Evolutionary conservation across 1,284 basidiomycete species (phyloP), one percentile per base, ranked within the genome.

Genomic region (Sphaerobolus stellatus): DNA sequence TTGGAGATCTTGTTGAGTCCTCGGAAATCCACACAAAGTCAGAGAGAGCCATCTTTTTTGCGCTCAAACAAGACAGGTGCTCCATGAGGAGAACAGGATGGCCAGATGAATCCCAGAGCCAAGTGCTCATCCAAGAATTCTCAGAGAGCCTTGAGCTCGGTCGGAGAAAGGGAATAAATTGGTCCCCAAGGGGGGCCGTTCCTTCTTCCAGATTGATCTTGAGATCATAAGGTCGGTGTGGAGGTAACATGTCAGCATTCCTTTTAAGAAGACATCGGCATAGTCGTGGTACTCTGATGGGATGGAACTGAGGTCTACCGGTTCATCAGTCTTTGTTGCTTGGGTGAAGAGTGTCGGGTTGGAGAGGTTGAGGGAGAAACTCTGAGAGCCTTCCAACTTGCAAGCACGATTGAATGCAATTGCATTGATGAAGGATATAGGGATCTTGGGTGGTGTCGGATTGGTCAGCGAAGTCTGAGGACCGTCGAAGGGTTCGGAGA

Each of bases 91-190:
- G 71, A 73, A 5, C 62, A 69, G 1, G 72, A 75, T 16, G 54
- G 59, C 0, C 67, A 61, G 52, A 76, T 75, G 36, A 67, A 68
- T 22, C 71, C 67, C 27, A 61, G 62, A 13, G 58, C 50, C 46
- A 78, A 66, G 47, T 74, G 70, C 34, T 71, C 67, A 14, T 73
- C 61, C 44, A 78, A 49, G 54, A 70, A 75, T 18, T 69, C 66
- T 9, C 52, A 52, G 2, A 76, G 61, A 0, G 66, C 65, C n/a
- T 70, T 58, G 5, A 62, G 66, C 62, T 76, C 71, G 4, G 58
- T 50, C 13, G 57, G 59, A 1, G 70, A 68, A 11, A 74, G 65
- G 2, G 60, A 54, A 55, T 75, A 75, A 27, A 73, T 60, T 1
- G 64, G 66, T 2, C 71, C 68, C 16, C 66, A 68, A 1, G 68